Percentiles rank a stretch among this genome's conserved stretches.
phyloP scores from a whole-genome alignment of 2,329 filamentous ascomycete species.

The Arthroderma sp. region DNA sequence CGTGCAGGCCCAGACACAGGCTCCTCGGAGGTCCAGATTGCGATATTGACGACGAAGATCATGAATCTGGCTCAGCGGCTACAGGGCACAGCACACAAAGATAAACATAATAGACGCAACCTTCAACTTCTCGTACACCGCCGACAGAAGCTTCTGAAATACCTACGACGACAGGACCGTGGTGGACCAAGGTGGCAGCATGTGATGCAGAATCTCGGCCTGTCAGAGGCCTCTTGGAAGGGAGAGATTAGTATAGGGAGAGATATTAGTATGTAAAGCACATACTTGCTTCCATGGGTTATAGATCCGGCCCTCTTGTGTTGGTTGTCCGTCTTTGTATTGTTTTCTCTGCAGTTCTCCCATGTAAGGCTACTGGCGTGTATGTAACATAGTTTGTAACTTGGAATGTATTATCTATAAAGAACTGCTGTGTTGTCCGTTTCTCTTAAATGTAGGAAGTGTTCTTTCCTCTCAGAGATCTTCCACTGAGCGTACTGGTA shows the following conservation, averaged over 20 bases:
- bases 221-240: constrained; percentile 82
- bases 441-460: no score
- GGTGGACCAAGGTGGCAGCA: constrained; percentile 84
- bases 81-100: constrained; percentile 58
- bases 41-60: constrained; percentile 90
- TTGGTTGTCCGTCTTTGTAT: no score
- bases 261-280: constrained; percentile 35
- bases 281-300: background rate
- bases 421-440: no score
- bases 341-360: no score
- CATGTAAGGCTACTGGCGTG: no score
- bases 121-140: constrained; percentile 73
- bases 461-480: no score
- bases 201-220: constrained; percentile 67
- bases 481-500: no score
- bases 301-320: no score
- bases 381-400: no score
- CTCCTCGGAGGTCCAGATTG: constrained; percentile 93
- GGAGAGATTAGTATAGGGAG: constrained; percentile 55
- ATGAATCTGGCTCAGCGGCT: constrained; percentile 62
- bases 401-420: no score
- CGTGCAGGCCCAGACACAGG: constrained; percentile 87
- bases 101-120: constrained; percentile 91
- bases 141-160: constrained; percentile 75
- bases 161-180: constrained; percentile 78